phyloP scores from a whole-genome alignment of 2,329 filamentous ascomycete genomes.

The Nemania sp. region DNA sequence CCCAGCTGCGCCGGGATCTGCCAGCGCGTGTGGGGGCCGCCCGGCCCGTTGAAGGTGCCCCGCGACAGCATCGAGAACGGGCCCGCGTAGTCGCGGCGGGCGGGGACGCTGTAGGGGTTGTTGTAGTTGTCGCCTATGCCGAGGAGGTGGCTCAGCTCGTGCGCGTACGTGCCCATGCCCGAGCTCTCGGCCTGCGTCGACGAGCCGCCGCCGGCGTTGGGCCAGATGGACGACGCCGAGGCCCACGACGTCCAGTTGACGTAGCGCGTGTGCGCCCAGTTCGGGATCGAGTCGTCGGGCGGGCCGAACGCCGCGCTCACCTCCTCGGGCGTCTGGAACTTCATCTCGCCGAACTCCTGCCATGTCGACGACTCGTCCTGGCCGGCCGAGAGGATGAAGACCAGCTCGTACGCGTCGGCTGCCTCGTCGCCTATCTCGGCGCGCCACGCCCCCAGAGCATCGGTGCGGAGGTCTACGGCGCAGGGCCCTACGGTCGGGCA shows the following conservation, averaged over 20 bases:
- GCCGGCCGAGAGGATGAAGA: slow-evolving; percentile 58
- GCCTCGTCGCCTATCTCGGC: slow-evolving; percentile 55
- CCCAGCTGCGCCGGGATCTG: slow-evolving; percentile 56
- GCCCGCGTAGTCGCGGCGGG: slow-evolving; percentile 54
- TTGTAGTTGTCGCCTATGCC: slow-evolving; percentile 61
- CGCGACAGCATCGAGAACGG: slow-evolving; percentile 58
- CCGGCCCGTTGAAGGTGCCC: slow-evolving; percentile 58
- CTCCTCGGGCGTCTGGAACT: slow-evolving; percentile 51
- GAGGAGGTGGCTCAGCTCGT: slow-evolving; percentile 57
- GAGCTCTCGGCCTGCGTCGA: slow-evolving; percentile 59
- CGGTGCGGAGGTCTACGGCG: slow-evolving; percentile 52
- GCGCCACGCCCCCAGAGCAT: slow-evolving; percentile 55
- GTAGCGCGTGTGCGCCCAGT: slow-evolving; percentile 56
- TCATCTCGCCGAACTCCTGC: slow-evolving; percentile 62
- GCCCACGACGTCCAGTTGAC: slow-evolving; percentile 60
- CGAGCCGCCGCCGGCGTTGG: slow-evolving; percentile 56
- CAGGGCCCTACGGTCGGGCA: slow-evolving; percentile 51
- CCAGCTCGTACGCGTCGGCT: slow-evolving; percentile 53
- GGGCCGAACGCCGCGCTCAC: slow-evolving; percentile 55
- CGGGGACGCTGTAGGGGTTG: slow-evolving; percentile 53
- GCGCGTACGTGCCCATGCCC: slow-evolving; percentile 57
- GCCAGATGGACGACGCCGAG: slow-evolving; percentile 56
- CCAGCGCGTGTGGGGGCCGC: slow-evolving; percentile 57
- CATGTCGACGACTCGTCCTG: slow-evolving; percentile 60
- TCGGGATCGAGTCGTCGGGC: slow-evolving; percentile 48